Evolutionary conservation across 2,329 filamentous ascomycete genomes (phyloP).

Genomic region (Ophiostoma himal-ulmi): DNA sequence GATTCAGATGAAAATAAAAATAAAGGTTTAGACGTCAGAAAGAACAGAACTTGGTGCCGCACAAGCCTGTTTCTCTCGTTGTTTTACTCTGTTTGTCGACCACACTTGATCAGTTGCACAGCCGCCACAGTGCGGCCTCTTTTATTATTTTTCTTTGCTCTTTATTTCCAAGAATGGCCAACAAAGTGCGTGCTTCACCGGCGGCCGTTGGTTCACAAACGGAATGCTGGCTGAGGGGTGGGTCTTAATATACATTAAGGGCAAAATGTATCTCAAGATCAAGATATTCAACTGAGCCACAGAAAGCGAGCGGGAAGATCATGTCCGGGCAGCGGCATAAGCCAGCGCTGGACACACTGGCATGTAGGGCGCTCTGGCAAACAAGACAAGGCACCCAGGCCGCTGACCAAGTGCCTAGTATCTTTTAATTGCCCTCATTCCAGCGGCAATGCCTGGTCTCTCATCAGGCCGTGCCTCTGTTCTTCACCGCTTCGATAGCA

Average conservation of each 20-base stretch:
- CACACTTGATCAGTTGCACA: neutral
- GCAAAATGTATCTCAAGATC: too few species aligned
- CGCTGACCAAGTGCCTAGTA: neutral
- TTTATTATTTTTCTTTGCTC: neutral
- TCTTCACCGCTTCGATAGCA: neutral
- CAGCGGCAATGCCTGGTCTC: neutral
- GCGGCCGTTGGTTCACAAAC: neutral
- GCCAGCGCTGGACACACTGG: neutral
- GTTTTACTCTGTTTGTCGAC: conserved; percentile 3
- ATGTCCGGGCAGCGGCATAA: neutral
- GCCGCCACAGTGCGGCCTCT: neutral
- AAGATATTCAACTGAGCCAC: too few species aligned
- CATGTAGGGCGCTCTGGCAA: neutral
- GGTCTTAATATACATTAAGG: too few species aligned
- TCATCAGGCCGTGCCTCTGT: neutral
- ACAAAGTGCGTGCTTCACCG: conserved; percentile 1
- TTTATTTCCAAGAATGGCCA: neutral
- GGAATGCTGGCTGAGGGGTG: neutral
- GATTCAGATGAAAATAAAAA: too few species aligned
- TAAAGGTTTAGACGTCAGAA: neutral
- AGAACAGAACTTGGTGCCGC: neutral
- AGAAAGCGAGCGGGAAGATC: neutral
- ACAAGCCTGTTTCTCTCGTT: neutral
- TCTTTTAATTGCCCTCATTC: neutral
- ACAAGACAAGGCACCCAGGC: too few species aligned